These are phyloP conservation scores for Aspergillus sp. DNA, from an alignment of 2,329 filamentous ascomycete species.

Conservation along the genomic window DNA sequence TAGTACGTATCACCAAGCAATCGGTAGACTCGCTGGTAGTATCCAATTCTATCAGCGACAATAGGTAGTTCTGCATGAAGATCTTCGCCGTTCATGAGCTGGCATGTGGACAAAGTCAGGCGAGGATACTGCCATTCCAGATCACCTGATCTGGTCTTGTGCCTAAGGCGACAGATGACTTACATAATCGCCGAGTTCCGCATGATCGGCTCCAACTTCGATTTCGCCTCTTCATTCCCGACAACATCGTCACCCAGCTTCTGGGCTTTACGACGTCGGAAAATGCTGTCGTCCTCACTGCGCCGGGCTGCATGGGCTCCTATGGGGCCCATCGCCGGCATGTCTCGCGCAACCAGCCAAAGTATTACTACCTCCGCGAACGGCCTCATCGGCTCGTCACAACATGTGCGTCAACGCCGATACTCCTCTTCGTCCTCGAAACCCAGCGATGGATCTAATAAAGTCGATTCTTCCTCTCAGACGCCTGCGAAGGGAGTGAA, in stretches of 20 bases:
- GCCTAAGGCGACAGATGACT: conserved; percentile 28
- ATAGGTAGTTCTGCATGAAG: too few relatives aligned
- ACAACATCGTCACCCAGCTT: conserved; percentile 27
- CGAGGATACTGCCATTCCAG: not conserved
- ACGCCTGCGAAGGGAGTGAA: conserved; percentile 43
- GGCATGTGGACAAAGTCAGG: too few relatives aligned
- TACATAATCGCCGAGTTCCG: conserved; percentile 33
- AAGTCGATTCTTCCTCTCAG: conserved; percentile 43
- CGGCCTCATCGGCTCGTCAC: conserved; percentile 35
- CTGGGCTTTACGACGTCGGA: conserved; percentile 28
- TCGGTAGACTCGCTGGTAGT: too few relatives aligned
- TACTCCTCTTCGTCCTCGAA: conserved; percentile 54
- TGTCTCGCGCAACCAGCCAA: conserved; percentile 34
- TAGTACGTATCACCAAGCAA: not conserved
- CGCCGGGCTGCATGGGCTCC: conserved; percentile 48
- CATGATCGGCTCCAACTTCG: conserved; percentile 39
- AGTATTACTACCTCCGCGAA: conserved; percentile 35
- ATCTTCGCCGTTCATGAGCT: too few relatives aligned
- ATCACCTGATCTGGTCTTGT: conserved; percentile 11
- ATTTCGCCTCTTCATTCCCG: conserved; percentile 40
- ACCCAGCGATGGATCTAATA: conserved; percentile 49
- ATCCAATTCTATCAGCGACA: too few relatives aligned
- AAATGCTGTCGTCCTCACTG: conserved; percentile 50
- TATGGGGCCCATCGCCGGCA: conserved; percentile 34
- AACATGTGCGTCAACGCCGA: conserved; percentile 47